Evolutionary conservation across 1,284 basidiomycete genomes (phyloP), one percentile per base, ranked within the genome.

Genomic region (Agaricales sp.): DNA sequence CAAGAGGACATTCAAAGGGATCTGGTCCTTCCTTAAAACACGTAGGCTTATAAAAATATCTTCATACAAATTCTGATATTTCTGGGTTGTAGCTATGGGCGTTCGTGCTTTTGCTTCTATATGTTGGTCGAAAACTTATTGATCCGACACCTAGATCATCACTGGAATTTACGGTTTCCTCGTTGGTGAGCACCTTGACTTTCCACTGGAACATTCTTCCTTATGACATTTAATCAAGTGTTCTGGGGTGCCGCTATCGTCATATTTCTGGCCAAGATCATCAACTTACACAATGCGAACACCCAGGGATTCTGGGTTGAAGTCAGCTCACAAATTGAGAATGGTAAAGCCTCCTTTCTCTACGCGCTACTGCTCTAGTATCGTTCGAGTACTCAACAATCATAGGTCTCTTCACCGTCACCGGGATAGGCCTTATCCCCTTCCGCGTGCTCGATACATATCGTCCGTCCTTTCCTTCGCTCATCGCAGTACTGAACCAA

Each of bases 11-110:
- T 64, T 87, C 58, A 70, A 72, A 54, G 89, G 90, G 3, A 69
- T 92, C 1, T 90, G 88, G 87, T 77, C 82, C 1, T 93, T 89
- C 59, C 63, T 92, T 52, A 90, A 87, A 67, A 93, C 90, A 50
- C 83, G 82, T 85, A 61, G 54, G 78, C 58, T 21, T 41, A 48
- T 21, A 19, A 30, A 3, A 24, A 4, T 30, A 8, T 21, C 8
- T 44, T 20, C 26, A 55, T 18, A 51, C 30, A 43, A 48, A 8
- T 18, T 52, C 35, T 35, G 44, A 35, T 52, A 48, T 22, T 51
- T 30, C 43, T 25, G 19, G 26, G 14, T 53, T 43, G 21, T 52
- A 81, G 80, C 79, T 13, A 68, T 80, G 61, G 80, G 78, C 22
- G 78, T 80, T 64, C 54, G 16, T 38, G n/a, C 18, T 21, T 47